Percentiles rank a stretch among this genome's conserved stretches.
Evolutionary conservation across 345 rosid species (phyloP).

Genomic region (Turritis glabra): DNA sequence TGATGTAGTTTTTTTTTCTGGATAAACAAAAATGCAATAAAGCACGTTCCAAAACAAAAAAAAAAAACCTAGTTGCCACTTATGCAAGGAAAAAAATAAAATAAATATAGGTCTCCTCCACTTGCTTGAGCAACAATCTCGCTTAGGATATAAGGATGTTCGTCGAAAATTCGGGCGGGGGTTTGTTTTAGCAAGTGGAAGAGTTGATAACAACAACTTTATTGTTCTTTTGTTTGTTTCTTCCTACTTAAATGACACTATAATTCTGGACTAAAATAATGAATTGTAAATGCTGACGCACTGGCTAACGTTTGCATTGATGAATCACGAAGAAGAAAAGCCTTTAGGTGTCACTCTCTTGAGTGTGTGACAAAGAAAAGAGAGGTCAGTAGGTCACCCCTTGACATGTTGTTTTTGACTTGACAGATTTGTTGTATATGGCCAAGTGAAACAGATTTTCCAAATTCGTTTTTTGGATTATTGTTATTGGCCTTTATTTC

Average conservation of each 20-base stretch:
- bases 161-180: conserved; percentile 19
- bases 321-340: conserved; percentile 16
- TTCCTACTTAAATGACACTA: not conserved
- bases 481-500: not conserved
- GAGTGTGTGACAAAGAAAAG: conserved; percentile 23
- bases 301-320: conserved; percentile 14
- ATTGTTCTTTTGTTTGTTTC: not conserved
- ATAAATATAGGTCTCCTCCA: not conserved
- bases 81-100: not conserved
- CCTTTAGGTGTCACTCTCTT: conserved; percentile 5
- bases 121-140: conserved; percentile 5
- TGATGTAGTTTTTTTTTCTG: no score
- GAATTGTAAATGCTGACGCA: conserved; percentile 2
- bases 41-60: not conserved
- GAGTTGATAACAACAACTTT: conserved; percentile 17
- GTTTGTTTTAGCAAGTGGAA: conserved; percentile 11
- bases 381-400: not conserved
- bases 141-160: conserved; percentile 2
- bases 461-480: not conserved
- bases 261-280: not conserved
- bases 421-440: not conserved
- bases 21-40: not conserved
- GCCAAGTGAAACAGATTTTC: not conserved
- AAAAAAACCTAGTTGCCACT: not conserved
- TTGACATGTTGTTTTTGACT: conserved; percentile 22